Evolutionary conservation across 257 asterid species (phyloP), one percentile per base, ranked within the genome.

Genomic region (Nyctanthes arbortristis): DNA sequence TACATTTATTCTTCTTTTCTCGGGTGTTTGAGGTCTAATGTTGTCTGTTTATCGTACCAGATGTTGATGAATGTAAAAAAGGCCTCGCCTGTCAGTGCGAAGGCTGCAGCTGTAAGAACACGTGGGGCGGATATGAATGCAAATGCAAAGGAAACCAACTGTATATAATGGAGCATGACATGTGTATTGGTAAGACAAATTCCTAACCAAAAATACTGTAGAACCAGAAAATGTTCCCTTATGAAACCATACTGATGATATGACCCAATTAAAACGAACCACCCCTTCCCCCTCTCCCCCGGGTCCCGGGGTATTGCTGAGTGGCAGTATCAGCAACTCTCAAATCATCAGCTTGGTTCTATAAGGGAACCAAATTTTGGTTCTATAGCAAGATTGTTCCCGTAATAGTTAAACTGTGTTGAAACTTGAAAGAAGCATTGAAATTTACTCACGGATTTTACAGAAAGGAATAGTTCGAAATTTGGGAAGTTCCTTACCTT

Each of bases 111-210:
- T 93, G 97, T 56, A 86, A 80, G 76, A 81, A 93, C 86, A 83
- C 64, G 6, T 93, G 97, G 97, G 96, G 97, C 14, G 96, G 98
- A 71, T 87, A 73, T 55, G 79, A 87, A 32, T 93, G 98, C 77
- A 74, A 72, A 7, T 93, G 98, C 8, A 72, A 68, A 13, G 95
- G 93, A 55, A 79, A 83, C 39, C 85, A 88, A 63, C 79, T 93
- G 36, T 90, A 93, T 80, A 87, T 93, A 67, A 78, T 60, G 79
- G 95, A 93, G 82, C 96, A 85, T 4, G 92, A 93, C 73, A 83
- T 92, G 11, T 93, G 98, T 59, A 90, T 93, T 6, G 98, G 98
- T 90, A 78, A 56, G 73, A 52, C 7, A 10, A 33, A 5, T 29
- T 49, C n/a, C 63, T n/a, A n/a, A n/a, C n/a, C n/a, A n/a, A n/a